Conservation (phyloP, 2,329 filamentous ascomycete genomes). For the Elsinoe batatas region DNA sequence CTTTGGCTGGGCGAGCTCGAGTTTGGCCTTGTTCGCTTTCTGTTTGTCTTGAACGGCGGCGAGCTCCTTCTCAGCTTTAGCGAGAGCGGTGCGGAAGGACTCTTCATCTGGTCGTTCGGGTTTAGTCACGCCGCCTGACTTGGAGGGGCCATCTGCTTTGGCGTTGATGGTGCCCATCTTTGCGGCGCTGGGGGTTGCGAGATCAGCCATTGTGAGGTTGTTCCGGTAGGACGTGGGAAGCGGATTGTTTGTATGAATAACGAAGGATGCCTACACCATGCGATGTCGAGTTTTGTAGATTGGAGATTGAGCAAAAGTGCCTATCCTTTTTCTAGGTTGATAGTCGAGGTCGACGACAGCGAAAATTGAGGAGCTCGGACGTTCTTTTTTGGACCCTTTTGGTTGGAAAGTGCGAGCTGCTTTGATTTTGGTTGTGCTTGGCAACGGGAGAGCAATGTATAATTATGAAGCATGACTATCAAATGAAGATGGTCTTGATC, state of each 20-base stretch:
- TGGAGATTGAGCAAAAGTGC: too few relatives aligned
- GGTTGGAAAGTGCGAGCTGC: neutral
- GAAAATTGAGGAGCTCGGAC: constrained; percentile 6
- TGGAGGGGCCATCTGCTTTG: constrained; percentile 23
- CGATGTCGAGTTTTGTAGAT: neutral
- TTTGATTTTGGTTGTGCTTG: neutral
- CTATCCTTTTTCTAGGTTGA: neutral
- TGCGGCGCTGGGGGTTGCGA: constrained; percentile 30
- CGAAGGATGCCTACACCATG: neutral
- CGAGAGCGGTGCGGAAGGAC: constrained; percentile 67
- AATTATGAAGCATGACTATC: too few relatives aligned
- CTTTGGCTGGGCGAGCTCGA: constrained; percentile 72
- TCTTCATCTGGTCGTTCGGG: constrained; percentile 84
- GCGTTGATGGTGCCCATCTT: constrained; percentile 26
- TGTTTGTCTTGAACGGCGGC: constrained; percentile 62
- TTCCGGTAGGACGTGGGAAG: neutral
- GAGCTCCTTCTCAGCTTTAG: constrained; percentile 79
- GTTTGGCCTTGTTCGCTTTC: constrained; percentile 80
- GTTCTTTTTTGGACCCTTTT: constrained; percentile 7
- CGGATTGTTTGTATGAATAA: neutral
- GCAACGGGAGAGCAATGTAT: neutral
- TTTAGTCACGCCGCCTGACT: constrained; percentile 38
- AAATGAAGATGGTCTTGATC: neutral
- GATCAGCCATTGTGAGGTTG: constrained; percentile 23
- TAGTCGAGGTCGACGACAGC: neutral